phyloP scores from a whole-genome alignment of 148 eudicot genomes.

The Chenopodium formosanum region DNA sequence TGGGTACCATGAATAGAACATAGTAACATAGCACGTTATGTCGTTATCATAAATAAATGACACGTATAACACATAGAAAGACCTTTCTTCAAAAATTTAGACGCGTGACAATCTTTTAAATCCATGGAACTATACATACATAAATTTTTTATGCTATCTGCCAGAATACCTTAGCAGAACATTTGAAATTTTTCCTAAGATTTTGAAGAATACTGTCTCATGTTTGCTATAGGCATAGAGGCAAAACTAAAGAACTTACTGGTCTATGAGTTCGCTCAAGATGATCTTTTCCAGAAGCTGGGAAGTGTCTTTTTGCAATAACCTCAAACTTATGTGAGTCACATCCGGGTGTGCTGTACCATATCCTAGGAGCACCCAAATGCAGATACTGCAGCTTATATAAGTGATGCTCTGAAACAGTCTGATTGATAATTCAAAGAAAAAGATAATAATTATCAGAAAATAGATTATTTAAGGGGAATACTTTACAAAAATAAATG shows the following conservation, averaged over 20 bases:
- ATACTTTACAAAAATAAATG: background rate
- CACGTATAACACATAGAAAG: background rate
- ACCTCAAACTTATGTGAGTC: constrained; percentile 51
- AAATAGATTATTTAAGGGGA: background rate
- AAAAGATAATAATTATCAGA: background rate
- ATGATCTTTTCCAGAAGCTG: constrained; percentile 31
- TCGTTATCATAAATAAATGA: no score
- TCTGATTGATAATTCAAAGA: constrained; percentile 35
- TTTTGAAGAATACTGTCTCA: background rate
- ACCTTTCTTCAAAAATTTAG: background rate
- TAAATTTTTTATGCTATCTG: background rate
- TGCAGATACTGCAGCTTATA: constrained; percentile 65
- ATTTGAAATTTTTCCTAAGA: background rate
- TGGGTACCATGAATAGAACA: background rate
- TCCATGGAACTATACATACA: background rate
- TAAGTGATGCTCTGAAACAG: constrained; percentile 61
- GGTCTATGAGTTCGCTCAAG: constrained; percentile 38
- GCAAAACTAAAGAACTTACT: constrained; percentile 40
- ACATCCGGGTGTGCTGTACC: constrained; percentile 63
- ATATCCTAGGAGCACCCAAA: constrained; percentile 66
- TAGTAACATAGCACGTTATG: background rate
- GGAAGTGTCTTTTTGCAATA: constrained; percentile 46
- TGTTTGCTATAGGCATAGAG: background rate
- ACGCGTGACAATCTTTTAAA: background rate
- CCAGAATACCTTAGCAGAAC: background rate